A percentile compares a stretch with the other conserved stretches of the same genome.
Evolutionary conservation across 176 grass and related monocot genomes (phyloP).

Genomic region (Avena atlantica): DNA sequence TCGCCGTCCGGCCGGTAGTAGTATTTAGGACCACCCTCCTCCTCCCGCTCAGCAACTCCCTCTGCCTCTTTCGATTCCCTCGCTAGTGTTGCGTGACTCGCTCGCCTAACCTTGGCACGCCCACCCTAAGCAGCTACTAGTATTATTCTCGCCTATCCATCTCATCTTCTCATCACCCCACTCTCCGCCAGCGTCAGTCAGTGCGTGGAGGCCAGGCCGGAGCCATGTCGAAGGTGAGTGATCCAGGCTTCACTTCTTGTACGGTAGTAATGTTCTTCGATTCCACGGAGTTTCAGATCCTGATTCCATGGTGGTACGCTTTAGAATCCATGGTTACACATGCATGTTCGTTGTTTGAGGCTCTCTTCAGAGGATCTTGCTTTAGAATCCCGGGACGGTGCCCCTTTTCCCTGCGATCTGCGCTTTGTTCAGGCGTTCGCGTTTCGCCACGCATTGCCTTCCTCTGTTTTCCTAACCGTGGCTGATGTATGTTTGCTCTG

Average conservation of each 20-base stretch:
- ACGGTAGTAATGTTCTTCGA: not conserved
- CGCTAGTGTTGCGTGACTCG: constrained; percentile 31
- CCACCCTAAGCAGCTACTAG: not conserved
- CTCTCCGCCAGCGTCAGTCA: not conserved
- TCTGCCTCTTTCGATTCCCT: not conserved
- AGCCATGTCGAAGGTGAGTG: constrained; percentile 57
- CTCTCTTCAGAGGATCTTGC: not conserved
- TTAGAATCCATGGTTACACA: too few species aligned
- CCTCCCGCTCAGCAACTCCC: not conserved
- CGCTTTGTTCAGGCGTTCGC: not conserved
- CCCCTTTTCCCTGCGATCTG: not conserved
- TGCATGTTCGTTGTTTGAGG: not conserved
- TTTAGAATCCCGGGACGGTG: not conserved
- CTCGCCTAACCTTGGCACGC: constrained; percentile 3
- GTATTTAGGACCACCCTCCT: constrained; percentile 39
- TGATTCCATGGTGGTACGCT: too few species aligned
- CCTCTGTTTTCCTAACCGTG: not conserved
- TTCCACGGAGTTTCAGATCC: not conserved
- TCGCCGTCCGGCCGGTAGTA: not conserved
- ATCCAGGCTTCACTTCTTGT: not conserved
- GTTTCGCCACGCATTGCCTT: too few species aligned
- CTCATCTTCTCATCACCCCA: not conserved
- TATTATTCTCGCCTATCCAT: constrained; percentile 7
- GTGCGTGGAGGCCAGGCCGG: not conserved
- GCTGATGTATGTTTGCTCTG: not conserved